phyloP scores from a whole-genome alignment of 768 basidiomycete genomes.

The Boletus eberwhitei region DNA sequence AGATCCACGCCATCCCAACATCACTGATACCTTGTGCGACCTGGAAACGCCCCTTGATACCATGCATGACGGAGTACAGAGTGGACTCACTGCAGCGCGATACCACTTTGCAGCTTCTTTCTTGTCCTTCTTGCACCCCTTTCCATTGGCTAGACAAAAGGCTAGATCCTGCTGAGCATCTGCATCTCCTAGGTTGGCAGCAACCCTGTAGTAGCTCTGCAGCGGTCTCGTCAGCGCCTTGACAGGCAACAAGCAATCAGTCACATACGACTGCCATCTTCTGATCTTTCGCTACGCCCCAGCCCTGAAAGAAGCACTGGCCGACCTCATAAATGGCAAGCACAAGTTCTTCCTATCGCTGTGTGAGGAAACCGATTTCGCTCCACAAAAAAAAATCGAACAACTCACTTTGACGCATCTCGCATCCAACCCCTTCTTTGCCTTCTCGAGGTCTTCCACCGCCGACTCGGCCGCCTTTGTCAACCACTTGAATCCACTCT shows the following conservation, averaged over 20 bases:
- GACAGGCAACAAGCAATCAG: neutral
- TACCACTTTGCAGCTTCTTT: slow-evolving; percentile 90
- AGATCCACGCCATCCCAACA: slow-evolving; percentile 86
- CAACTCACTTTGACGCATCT: slow-evolving; percentile 51
- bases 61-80: neutral
- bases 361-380: neutral
- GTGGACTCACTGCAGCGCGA: slow-evolving; percentile 64
- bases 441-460: slow-evolving; percentile 69
- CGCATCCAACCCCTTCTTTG: slow-evolving; percentile 50
- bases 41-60: slow-evolving; percentile 27
- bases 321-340: slow-evolving; percentile 91
- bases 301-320: slow-evolving; percentile 89
- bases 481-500: slow-evolving; percentile 78
- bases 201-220: slow-evolving; percentile 81
- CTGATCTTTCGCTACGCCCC: slow-evolving; percentile 84
- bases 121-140: slow-evolving; percentile 85
- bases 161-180: slow-evolving; percentile 87
- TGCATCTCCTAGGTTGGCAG: slow-evolving; percentile 78
- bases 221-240: neutral
- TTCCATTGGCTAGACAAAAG: slow-evolving; percentile 82
- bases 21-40: slow-evolving; percentile 74
- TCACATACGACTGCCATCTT: slow-evolving; percentile 80
- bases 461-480: slow-evolving; percentile 78
- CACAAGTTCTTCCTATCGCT: slow-evolving; percentile 66
- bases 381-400: neutral